These are phyloP conservation scores for Moniliophthora roreri DNA, from an alignment of 1,284 basidiomycete species.

Conservation along the genomic window DNA sequence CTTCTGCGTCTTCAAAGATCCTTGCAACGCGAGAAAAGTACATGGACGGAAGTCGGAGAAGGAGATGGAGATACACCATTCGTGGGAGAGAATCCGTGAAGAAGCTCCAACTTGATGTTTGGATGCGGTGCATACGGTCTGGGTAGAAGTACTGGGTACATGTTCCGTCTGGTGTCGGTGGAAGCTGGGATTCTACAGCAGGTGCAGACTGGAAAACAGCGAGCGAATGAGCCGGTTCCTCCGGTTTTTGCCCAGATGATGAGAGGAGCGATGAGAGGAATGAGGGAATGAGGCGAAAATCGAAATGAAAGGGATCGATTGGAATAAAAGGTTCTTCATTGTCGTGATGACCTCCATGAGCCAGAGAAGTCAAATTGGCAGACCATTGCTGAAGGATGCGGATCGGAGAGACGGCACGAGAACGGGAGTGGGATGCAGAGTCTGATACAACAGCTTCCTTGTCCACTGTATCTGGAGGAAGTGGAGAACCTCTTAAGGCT, in stretches of 20 bases:
- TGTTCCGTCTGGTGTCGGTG: no score
- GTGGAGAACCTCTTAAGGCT: constrained; percentile 15
- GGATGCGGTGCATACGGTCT: neutral
- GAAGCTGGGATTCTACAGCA: constrained; percentile 20
- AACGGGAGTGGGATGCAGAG: constrained; percentile 35
- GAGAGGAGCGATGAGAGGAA: constrained; percentile 19
- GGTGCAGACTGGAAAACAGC: constrained; percentile 10
- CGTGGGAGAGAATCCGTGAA: constrained; percentile 54
- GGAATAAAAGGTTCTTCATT: constrained; percentile 39
- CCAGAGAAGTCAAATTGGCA: constrained; percentile 30
- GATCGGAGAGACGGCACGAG: constrained; percentile 40
- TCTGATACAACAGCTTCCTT: constrained; percentile 21
- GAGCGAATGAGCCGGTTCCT: constrained; percentile 12
- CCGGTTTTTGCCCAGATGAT: constrained; percentile 7
- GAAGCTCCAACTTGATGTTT: constrained; percentile 26
- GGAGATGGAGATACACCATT: constrained; percentile 59
- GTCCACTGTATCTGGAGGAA: constrained; percentile 12
- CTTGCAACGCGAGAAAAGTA: constrained; percentile 74
- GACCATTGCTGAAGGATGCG: constrained; percentile 42
- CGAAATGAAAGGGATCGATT: constrained; percentile 39
- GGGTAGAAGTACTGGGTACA: neutral
- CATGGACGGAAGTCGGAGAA: constrained; percentile 68
- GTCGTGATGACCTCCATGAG: constrained; percentile 22
- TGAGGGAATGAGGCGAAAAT: constrained; percentile 17
- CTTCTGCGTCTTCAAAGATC: constrained; percentile 72